Base-by-base conservation (phyloP, 1,284 basidiomycete genomes). In the Tremellales sp. region DNA sequence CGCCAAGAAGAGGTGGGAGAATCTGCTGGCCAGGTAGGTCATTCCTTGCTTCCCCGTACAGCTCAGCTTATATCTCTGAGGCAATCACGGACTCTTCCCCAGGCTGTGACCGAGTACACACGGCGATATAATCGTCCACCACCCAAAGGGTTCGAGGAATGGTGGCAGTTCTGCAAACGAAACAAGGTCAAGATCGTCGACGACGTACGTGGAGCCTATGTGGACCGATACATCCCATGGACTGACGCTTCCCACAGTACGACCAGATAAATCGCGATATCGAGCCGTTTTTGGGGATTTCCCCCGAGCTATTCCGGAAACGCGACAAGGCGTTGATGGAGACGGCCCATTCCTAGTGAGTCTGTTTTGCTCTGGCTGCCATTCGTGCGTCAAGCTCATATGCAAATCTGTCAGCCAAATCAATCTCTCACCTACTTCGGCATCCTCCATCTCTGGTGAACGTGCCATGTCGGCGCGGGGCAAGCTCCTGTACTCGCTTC, bases 81-180 rank as follows among this genome's bases (percentile, higher is more conserved):
- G 16, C 73, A 75, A 54, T 67, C 63, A 4, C 65, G 65, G 40
- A 70, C 68, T 0, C 58, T 75, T 14, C 51, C 57, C 5, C 56
- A 74, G 42, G 75, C 75, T 2, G 71, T 74, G 0, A 50, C 27
- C 1, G 73, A 73, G 48, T 77, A 77, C 50, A 50, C 56, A 24
- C 50, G 60, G n/a, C 47, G 74, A 24, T 73, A 76, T 50, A 55
- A 58, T 2, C 63, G 75, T 1, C 45, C 57, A 4, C 76, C 76
- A 19, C 76, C 76, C 0, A 70, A 63, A 44, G 76, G 76, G 0
- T 77, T 76, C 45, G 72, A 76, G 37, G 42, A 47, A n/a, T 73
- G 72, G 72, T 73, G 63, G 61, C 45, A 62, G 36, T 71, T 61
- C 51, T 65, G 61, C 43, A 58, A 60, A 53, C 41, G 64, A 18